Evolutionary conservation across 768 basidiomycete genomes (phyloP).

Genomic region (Megacollybia marginata): DNA sequence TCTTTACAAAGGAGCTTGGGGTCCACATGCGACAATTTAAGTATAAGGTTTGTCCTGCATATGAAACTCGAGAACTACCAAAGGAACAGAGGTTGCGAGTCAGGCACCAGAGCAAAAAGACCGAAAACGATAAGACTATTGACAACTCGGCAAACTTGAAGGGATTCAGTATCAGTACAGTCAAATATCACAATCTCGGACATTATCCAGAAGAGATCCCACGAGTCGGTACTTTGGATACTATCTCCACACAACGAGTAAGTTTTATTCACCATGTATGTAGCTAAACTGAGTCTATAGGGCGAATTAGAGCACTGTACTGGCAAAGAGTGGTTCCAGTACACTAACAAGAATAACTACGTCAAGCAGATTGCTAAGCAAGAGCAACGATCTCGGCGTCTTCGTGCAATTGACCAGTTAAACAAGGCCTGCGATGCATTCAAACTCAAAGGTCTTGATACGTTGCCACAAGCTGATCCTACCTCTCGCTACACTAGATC

Average conservation of each 20-base stretch:
- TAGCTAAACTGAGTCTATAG: constrained; percentile 10
- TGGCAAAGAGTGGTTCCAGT: constrained; percentile 25
- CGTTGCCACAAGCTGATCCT: constrained; percentile 1
- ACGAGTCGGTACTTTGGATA: constrained; percentile 20
- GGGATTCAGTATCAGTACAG: constrained; percentile 18
- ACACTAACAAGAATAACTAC: constrained; percentile 22
- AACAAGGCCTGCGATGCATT: not conserved
- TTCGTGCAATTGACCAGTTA: constrained; percentile 11
- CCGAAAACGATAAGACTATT: constrained; percentile 6
- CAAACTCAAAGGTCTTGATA: not conserved
- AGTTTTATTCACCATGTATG: not conserved
- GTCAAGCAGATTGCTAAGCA: constrained; percentile 15
- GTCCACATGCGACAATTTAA: constrained; percentile 14
- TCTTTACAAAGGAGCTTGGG: constrained; percentile 17
- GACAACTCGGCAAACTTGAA: constrained; percentile 1
- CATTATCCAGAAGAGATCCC: constrained; percentile 17
- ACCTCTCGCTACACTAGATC: constrained; percentile 7
- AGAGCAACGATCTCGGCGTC: constrained; percentile 8
- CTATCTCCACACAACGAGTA: constrained; percentile 24
- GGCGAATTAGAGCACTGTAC: constrained; percentile 28
- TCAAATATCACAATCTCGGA: constrained; percentile 22
- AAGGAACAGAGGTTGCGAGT: constrained; percentile 18
- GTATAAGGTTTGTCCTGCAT: constrained; percentile 11
- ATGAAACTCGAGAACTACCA: constrained; percentile 22
- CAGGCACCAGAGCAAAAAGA: constrained; percentile 4